Evolutionary conservation across 176 grass and related monocot genomes (phyloP).

Genomic region (Triticum timopheevii): DNA sequence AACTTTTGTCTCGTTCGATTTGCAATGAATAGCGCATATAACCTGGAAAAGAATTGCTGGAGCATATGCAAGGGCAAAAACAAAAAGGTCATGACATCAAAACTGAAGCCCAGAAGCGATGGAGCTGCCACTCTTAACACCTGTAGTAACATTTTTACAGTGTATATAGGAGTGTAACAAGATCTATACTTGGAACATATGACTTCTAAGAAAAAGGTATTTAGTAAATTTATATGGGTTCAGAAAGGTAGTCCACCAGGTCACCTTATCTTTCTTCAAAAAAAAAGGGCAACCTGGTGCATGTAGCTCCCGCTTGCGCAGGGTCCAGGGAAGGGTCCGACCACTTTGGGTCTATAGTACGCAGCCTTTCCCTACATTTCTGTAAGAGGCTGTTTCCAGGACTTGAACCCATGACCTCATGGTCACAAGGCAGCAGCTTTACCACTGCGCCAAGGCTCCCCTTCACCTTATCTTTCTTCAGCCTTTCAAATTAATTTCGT

Average conservation of each 20-base stretch:
- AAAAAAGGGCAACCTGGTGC: too few relatives aligned
- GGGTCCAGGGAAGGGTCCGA: too few relatives aligned
- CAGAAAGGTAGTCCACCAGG: background rate
- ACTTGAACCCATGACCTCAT: too few relatives aligned
- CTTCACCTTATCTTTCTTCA: background rate
- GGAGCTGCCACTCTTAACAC: background rate
- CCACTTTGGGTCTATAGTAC: too few relatives aligned
- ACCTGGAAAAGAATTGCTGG: background rate
- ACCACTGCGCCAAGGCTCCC: too few relatives aligned
- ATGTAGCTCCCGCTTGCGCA: too few relatives aligned
- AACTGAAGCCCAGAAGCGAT: background rate
- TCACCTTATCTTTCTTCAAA: background rate
- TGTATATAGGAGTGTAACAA: background rate
- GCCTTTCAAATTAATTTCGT: background rate
- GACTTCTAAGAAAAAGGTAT: background rate
- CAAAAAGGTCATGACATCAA: background rate
- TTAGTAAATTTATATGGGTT: background rate
- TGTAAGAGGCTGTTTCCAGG: too few relatives aligned
- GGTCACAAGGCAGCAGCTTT: too few relatives aligned
- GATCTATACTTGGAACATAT: background rate
- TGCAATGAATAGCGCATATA: background rate
- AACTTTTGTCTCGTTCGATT: background rate
- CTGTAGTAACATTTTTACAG: slow-evolving; percentile 3
- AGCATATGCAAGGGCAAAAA: background rate
- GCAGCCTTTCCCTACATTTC: too few relatives aligned